These are phyloP conservation scores for Gossypium trilobum DNA, from an alignment of 441 rosid genomes.

Conservation along the genomic window DNA sequence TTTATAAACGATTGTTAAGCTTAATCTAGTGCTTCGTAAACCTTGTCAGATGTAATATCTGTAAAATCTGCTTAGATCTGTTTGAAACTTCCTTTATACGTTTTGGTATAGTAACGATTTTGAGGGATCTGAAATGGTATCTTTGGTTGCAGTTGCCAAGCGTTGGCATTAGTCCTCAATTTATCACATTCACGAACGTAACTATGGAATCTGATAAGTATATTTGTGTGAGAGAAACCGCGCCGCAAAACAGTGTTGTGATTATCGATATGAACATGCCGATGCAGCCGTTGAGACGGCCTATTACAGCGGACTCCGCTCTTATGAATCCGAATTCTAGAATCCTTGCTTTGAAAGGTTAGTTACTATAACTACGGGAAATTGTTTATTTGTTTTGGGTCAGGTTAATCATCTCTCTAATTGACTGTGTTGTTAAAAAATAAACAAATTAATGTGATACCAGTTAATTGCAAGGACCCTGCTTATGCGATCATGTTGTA, in stretches of 20 bases:
- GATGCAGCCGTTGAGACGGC: slow-evolving; percentile 87
- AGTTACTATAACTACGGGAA: not conserved
- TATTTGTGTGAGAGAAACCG: slow-evolving; percentile 76
- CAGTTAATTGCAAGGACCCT: not conserved
- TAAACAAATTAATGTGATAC: not conserved
- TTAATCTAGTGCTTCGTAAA: slow-evolving; percentile 2
- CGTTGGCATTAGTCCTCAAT: slow-evolving; percentile 75
- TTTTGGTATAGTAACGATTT: slow-evolving; percentile 13
- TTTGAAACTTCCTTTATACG: slow-evolving; percentile 1
- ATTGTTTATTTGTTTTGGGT: too few relatives aligned
- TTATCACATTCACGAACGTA: slow-evolving; percentile 82
- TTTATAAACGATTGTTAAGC: not conserved
- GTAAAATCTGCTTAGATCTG: slow-evolving; percentile 26
- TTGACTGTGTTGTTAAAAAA: not conserved
- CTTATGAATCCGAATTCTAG: slow-evolving; percentile 88
- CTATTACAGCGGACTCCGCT: slow-evolving; percentile 92
- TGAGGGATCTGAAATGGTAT: slow-evolving; percentile 25
- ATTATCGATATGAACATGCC: slow-evolving; percentile 90
- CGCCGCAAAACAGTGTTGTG: slow-evolving; percentile 93
- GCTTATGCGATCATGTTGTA: not conserved
- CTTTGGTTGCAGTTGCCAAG: slow-evolving; percentile 36
- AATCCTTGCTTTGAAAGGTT: slow-evolving; percentile 88
- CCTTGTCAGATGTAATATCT: slow-evolving; percentile 14
- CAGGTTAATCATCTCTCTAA: too few relatives aligned
- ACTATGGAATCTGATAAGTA: slow-evolving; percentile 62